Conservation (phyloP, 2,329 filamentous ascomycete species). For the Davidsoniella eucalypti region DNA sequence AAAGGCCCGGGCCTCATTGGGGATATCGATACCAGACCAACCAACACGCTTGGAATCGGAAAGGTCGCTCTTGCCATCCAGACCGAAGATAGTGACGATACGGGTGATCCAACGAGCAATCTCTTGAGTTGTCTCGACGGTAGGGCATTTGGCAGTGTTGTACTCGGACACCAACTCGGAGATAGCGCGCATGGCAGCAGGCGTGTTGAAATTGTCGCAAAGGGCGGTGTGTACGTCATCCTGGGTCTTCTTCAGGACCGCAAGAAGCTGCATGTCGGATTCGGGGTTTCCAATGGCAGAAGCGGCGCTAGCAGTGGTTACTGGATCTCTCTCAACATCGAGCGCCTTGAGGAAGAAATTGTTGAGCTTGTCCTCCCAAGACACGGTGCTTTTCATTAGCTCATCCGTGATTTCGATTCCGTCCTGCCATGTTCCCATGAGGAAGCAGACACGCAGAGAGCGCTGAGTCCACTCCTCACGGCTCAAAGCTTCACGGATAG, state of each 20-base stretch:
- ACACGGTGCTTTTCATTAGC: slow-evolving; percentile 31
- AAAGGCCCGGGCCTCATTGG: slow-evolving; percentile 31
- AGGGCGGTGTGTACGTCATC: slow-evolving; percentile 42
- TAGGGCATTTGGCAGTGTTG: slow-evolving; percentile 10
- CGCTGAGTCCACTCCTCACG: slow-evolving; percentile 55
- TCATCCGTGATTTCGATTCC: slow-evolving; percentile 81
- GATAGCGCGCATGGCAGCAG: slow-evolving; percentile 61
- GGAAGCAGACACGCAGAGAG: slow-evolving; percentile 67
- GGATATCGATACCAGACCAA: slow-evolving; percentile 26
- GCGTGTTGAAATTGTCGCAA: slow-evolving; percentile 77
- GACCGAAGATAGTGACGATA: slow-evolving; percentile 70
- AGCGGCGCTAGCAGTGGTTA: slow-evolving; percentile 5
- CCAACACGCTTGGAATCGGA: slow-evolving; percentile 18
- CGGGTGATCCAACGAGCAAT: slow-evolving; percentile 67
- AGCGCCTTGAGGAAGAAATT: slow-evolving; percentile 14
- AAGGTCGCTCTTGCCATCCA: slow-evolving; percentile 37
- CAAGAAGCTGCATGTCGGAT: slow-evolving; percentile 20
- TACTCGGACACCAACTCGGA: slow-evolving; percentile 55
- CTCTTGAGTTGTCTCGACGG: slow-evolving; percentile 4
- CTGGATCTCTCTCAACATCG: slow-evolving; percentile 10
- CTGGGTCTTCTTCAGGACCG: slow-evolving; percentile 36
- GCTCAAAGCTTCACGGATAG: slow-evolving; percentile 66
- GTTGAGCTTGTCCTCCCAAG: slow-evolving; percentile 14
- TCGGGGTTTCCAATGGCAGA: slow-evolving; percentile 11
- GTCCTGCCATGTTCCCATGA: slow-evolving; percentile 79